These are phyloP conservation scores for Rhizophagus sp. DNA, from an alignment of 192 early-diverging fungal genomes.

Conservation along the genomic window DNA sequence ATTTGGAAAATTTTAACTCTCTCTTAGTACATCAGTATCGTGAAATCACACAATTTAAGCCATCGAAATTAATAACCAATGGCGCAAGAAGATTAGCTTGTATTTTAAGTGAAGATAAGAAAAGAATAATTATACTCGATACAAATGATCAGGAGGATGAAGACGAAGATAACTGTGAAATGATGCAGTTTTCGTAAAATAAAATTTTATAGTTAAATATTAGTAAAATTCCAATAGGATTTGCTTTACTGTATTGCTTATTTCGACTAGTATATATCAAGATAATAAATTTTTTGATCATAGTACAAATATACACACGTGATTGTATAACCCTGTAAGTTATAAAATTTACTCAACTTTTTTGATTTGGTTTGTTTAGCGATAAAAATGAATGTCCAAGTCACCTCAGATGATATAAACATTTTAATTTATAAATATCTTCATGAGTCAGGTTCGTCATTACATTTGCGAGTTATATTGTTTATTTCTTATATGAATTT, in stretches of 20 bases:
- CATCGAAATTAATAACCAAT: constrained; percentile 20
- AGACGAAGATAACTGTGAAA: constrained; percentile 3
- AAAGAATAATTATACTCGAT: constrained; percentile 28
- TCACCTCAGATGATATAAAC: not conserved
- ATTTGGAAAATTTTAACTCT: not conserved
- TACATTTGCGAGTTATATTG: not conserved
- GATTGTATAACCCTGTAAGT: no score
- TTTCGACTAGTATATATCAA: no score
- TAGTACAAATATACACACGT: no score
- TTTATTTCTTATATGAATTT: no score
- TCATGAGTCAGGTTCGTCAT: not conserved
- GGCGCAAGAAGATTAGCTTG: not conserved
- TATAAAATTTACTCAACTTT: no score
- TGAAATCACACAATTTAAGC: constrained; percentile 2
- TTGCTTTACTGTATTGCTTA: no score
- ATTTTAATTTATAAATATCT: not conserved
- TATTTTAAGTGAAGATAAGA: constrained; percentile 15
- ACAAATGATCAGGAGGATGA: constrained; percentile 24
- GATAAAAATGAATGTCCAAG: not conserved
- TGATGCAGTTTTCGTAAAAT: not conserved
- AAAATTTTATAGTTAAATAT: no score
- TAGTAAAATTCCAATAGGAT: no score
- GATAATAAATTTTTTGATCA: no score
- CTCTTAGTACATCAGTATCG: not conserved
- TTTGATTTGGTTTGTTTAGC: no score